phyloP scores from a whole-genome alignment of 73 alveolate genomes.

The Stentor roeselii region DNA sequence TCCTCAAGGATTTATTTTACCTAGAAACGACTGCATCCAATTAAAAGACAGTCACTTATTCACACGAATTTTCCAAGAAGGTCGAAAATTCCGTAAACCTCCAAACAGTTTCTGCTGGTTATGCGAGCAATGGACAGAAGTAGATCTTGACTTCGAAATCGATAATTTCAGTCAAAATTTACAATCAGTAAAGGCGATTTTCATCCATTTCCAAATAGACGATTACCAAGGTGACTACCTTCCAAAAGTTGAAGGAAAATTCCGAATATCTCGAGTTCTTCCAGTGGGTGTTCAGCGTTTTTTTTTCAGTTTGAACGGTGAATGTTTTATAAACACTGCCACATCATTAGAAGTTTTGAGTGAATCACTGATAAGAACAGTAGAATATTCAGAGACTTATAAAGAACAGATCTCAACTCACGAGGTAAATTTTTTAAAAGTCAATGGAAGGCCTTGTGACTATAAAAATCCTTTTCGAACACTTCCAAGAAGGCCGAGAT shows the following conservation, averaged over 20 bases:
- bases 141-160: background rate
- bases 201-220: background rate
- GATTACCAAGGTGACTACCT: background rate
- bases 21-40: background rate
- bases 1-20: background rate
- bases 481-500: background rate
- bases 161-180: too few relatives aligned
- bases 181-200: background rate
- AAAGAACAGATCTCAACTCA: background rate
- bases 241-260: background rate
- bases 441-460: background rate
- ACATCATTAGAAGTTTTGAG: too few relatives aligned
- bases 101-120: background rate
- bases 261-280: background rate
- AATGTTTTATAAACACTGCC: background rate
- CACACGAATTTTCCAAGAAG: too few relatives aligned
- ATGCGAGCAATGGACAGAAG: slow-evolving; percentile 1
- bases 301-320: background rate
- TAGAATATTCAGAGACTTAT: background rate
- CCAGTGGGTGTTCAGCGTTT: background rate
- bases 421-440: background rate
- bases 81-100: too few relatives aligned
- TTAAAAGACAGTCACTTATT: too few relatives aligned
- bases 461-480: background rate
- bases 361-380: background rate